Conservation (phyloP, 345 rosid genomes). For the Citrus maxima region DNA sequence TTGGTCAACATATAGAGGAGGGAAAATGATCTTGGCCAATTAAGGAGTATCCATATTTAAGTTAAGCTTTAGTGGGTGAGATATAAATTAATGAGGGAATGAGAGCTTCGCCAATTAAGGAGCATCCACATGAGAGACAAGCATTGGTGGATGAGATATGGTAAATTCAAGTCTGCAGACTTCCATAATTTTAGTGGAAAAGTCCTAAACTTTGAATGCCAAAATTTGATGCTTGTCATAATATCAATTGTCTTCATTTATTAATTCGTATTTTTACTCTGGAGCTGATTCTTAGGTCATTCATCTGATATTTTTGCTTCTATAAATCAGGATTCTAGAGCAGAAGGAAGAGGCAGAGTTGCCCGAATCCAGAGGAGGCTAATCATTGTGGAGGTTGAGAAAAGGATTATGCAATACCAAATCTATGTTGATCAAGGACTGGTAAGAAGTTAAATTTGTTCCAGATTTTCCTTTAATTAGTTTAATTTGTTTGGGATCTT, state of each 20-base stretch:
- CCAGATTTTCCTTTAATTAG: conserved; percentile 29
- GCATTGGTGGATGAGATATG: no score
- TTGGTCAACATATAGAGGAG: no score
- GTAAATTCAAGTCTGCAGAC: neutral
- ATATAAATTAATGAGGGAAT: no score
- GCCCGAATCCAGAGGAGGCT: conserved; percentile 85
- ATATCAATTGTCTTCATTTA: neutral
- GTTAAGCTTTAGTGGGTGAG: no score
- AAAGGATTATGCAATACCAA: conserved; percentile 76
- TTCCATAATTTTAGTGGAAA: neutral
- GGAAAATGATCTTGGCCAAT: no score
- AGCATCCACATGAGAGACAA: no score
- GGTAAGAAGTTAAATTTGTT: conserved; percentile 41
- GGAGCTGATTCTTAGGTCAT: neutral
- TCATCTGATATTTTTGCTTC: neutral
- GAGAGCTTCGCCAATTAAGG: no score
- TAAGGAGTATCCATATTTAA: no score
- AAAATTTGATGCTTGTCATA: neutral
- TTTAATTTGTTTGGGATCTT: neutral
- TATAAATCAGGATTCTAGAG: conserved; percentile 68
- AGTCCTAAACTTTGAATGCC: neutral
- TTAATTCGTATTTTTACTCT: neutral
- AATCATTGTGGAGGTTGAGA: conserved; percentile 77
- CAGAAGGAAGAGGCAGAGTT: conserved; percentile 87
- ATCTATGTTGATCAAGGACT: conserved; percentile 66